Base-by-base conservation (phyloP, 1,139 yeast genomes). In the Kazachstania sp. region DNA sequence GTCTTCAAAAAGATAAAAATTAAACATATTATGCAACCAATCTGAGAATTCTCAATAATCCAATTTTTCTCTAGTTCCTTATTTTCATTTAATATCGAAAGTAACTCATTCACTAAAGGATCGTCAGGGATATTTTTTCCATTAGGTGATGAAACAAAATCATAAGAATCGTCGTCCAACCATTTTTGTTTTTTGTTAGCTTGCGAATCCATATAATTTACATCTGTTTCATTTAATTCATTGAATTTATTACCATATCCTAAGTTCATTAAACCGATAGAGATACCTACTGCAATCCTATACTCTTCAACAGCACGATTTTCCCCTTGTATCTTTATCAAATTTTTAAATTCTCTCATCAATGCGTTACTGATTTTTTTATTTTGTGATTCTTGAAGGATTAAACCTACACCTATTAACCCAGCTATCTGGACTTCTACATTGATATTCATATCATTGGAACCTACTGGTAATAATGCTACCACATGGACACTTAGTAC, bases 401-500 rank as follows among this genome's bases (percentile, higher is more conserved):
- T 70, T 49, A 94, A 70, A 0, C 98, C 99, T 53, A 94, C 79
- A 0, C 97, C 97, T 45, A 92, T 71, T 39, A 92, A 66, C 0
- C 97, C 97, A 0, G 97, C 96, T 0, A 95, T 81, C 64, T 92
- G 98, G 7, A 92, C 95, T 31, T 79, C 73, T 1, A 80, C 71
- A 4, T 88, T 80, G 9, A 94, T 95, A 63, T 92, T 87, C 58
- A 92, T 73, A 62, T 88, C 95, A 49, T 85, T 84, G 0, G 97
- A 90, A 0, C 97, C 97, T 35, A 78, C 79, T 0, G 99, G 99
- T 29, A 94, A 70, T 37, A 94, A 69, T 0, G 97, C 97, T 16
- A 86, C 88, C 6, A 95, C 87, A 66, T 94, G 98, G 9, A 94
- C 96, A 2, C 95, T 84, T 43, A 94, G 70, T 0, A 94, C 96